Percentiles rank a stretch among this genome's conserved stretches.
phyloP scores from a whole-genome alignment of 1,284 basidiomycete genomes.

The Puccinia horiana region DNA sequence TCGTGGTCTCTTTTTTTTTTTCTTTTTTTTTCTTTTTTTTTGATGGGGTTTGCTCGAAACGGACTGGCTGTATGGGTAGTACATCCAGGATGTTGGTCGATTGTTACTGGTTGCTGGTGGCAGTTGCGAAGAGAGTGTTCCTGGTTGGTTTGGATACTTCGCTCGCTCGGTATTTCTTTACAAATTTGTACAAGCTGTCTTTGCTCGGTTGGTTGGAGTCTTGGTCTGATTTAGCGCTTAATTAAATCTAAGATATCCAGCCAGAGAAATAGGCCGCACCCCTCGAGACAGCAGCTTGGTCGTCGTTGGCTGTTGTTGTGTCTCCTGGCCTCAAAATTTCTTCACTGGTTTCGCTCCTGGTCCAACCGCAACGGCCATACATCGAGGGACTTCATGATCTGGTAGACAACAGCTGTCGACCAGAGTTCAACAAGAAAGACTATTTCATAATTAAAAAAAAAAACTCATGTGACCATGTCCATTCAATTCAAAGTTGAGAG shows the following conservation, averaged over 20 bases:
- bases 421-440: background rate
- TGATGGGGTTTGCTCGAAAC: too few relatives aligned
- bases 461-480: too few relatives aligned
- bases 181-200: background rate
- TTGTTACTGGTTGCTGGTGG: background rate
- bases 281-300: background rate
- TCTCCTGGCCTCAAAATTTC: background rate
- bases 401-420: background rate
- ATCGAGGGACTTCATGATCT: too few relatives aligned
- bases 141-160: constrained; percentile 2
- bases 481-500: too few relatives aligned
- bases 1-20: background rate
- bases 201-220: background rate
- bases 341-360: background rate
- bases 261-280: background rate
- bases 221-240: background rate
- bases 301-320: background rate
- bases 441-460: background rate
- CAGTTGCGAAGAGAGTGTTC: background rate
- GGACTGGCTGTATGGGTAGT: too few relatives aligned
- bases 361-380: background rate
- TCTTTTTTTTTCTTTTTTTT: background rate
- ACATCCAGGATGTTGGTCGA: background rate
- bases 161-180: too few relatives aligned
- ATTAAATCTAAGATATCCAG: background rate